A percentile compares a stretch with the other conserved stretches of the same genome.
These are phyloP conservation scores for Helicostylum pulchrum DNA, from an alignment of 192 early-diverging fungal genomes.

Conservation along the genomic window DNA sequence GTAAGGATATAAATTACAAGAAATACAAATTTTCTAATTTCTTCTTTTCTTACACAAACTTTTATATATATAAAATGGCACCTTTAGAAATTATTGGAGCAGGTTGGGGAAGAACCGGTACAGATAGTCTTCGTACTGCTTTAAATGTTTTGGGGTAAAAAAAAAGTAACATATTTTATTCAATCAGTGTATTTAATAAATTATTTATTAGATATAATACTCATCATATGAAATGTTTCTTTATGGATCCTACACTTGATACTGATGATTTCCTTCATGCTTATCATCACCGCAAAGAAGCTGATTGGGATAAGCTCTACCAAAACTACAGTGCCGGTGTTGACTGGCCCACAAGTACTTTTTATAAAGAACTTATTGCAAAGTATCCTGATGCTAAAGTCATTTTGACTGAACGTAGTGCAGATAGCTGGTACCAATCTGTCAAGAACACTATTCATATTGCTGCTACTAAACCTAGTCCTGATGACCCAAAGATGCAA, in stretches of 20 bases:
- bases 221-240: constrained; percentile 19
- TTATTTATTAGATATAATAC: constrained; percentile 10
- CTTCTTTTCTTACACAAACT: no score
- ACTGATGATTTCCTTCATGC: not conserved
- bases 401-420: constrained; percentile 17
- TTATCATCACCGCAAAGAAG: constrained; percentile 12
- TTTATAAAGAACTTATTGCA: constrained; percentile 25
- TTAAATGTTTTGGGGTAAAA: no score
- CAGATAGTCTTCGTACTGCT: no score
- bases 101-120: no score
- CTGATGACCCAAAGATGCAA: no score
- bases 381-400: constrained; percentile 26
- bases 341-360: constrained; percentile 20
- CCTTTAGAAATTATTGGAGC: no score
- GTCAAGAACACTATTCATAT: constrained; percentile 8
- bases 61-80: no score
- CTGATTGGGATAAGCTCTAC: constrained; percentile 18
- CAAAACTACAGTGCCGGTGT: constrained; percentile 19
- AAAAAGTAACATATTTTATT: no score
- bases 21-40: no score
- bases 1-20: no score
- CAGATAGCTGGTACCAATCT: constrained; percentile 24
- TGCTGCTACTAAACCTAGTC: not conserved
- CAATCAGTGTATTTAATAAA: not conserved
- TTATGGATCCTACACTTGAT: constrained; percentile 14